These are phyloP conservation scores for Alternaria alternata DNA, from an alignment of 2,329 filamentous ascomycete species.

Conservation along the genomic window DNA sequence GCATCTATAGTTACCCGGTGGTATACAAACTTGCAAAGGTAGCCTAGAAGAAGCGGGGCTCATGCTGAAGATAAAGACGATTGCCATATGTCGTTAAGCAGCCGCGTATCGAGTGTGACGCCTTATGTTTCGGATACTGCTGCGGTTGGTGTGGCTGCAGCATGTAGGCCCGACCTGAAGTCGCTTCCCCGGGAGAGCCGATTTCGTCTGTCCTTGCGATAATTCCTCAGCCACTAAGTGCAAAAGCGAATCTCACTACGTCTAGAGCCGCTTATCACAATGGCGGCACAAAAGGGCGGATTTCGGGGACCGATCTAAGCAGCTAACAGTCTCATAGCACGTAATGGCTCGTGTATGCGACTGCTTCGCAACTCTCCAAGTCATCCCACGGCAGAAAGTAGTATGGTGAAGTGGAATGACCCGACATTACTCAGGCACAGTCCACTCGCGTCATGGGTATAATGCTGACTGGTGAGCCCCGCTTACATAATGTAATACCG, in stretches of 20 bases:
- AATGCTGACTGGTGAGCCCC: slow-evolving; percentile 1
- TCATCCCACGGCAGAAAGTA: not conserved
- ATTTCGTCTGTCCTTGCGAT: not conserved
- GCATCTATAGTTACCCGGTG: not conserved
- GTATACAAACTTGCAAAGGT: not conserved
- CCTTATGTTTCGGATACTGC: not conserved
- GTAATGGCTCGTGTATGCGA: slow-evolving; percentile 1
- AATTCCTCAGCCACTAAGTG: not conserved
- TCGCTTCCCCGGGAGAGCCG: not conserved
- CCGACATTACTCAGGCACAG: slow-evolving; percentile 1
- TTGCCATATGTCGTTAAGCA: not conserved
- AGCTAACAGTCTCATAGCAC: slow-evolving; percentile 4
- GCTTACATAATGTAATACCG: not conserved
- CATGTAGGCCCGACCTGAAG: not conserved
- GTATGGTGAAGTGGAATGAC: not conserved
- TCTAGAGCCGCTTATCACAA: not conserved
- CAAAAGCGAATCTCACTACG: not conserved
- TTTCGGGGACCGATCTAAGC: slow-evolving; percentile 3
- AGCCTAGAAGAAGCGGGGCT: not conserved
- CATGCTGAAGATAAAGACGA: not conserved
- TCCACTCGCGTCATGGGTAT: not conserved
- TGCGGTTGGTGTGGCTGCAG: not conserved
- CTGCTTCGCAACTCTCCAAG: not conserved
- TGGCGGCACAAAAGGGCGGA: slow-evolving; percentile 2
- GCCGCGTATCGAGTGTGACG: not conserved